These are phyloP conservation scores for Aspergillus heteromorphus DNA, from an alignment of 495 filamentous ascomycete genomes.

Conservation along the genomic window DNA sequence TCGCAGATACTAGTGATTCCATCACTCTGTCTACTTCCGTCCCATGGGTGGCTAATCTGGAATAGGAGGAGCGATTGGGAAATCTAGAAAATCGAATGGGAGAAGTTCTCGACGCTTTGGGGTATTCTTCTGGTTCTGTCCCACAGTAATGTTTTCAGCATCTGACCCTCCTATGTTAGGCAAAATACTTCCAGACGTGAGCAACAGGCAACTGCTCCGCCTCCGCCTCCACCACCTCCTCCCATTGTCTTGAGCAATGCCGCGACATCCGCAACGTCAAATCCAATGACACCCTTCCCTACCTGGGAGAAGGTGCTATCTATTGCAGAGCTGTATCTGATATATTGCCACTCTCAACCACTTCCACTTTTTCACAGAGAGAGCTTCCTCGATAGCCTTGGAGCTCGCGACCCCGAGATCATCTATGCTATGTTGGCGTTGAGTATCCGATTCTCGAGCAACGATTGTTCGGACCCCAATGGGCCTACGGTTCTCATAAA, in stretches of 20 bases:
- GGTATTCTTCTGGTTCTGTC: slow-evolving; percentile 12
- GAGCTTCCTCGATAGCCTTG: slow-evolving; percentile 32
- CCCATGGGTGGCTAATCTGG: slow-evolving; percentile 16
- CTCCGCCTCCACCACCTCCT: neutral
- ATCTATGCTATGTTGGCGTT: slow-evolving; percentile 39
- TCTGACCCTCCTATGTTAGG: slow-evolving; percentile 2
- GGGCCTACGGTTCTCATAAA: slow-evolving; percentile 18
- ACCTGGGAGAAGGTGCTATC: slow-evolving; percentile 36
- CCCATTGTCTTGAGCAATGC: neutral
- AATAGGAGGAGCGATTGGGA: too few species aligned
- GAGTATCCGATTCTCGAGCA: slow-evolving; percentile 28
- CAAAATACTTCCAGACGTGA: slow-evolving; percentile 10
- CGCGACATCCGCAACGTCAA: slow-evolving; percentile 6
- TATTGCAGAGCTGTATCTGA: slow-evolving; percentile 35
- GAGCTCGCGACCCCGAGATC: slow-evolving; percentile 34
- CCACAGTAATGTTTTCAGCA: neutral
- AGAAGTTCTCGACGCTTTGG: slow-evolving; percentile 29
- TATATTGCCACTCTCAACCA: slow-evolving; percentile 44
- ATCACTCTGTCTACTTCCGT: neutral
- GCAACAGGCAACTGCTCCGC: slow-evolving; percentile 1
- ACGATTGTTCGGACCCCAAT: slow-evolving; percentile 10
- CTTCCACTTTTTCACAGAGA: slow-evolving; percentile 38
- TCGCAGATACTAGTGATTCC: slow-evolving; percentile 21
- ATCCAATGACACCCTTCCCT: slow-evolving; percentile 21
- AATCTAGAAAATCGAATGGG: slow-evolving; percentile 36